Evolutionary conservation across 2,329 filamentous ascomycete species (phyloP).

Genomic region (Teratosphaeria epicoccoides): DNA sequence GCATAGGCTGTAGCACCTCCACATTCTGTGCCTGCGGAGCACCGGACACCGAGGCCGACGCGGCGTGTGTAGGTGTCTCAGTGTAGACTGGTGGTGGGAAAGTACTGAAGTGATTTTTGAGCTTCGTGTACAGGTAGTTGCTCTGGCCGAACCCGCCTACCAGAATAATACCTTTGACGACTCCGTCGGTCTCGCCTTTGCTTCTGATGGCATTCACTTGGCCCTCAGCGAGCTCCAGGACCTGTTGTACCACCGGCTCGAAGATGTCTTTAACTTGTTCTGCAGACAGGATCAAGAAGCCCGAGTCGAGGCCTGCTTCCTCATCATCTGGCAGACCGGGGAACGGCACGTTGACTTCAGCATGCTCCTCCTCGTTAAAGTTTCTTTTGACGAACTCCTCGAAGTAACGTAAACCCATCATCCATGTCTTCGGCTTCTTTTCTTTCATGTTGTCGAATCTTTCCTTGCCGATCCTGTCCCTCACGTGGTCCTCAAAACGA

Average conservation of each 20-base stretch:
- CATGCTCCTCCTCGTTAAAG: slow-evolving; percentile 58
- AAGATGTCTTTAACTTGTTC: slow-evolving; percentile 54
- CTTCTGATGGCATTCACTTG: slow-evolving; percentile 33
- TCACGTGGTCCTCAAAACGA: slow-evolving; percentile 67
- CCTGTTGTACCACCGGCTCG: slow-evolving; percentile 58
- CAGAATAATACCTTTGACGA: slow-evolving; percentile 57
- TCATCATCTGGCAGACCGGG: slow-evolving; percentile 68
- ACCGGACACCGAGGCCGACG: slow-evolving; percentile 1
- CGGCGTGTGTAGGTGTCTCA: slow-evolving; percentile 55
- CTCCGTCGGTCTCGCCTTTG: slow-evolving; percentile 23
- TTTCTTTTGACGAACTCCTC: slow-evolving; percentile 79
- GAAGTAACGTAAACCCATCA: slow-evolving; percentile 61
- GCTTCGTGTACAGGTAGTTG: slow-evolving; percentile 55
- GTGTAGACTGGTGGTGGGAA: slow-evolving; percentile 49
- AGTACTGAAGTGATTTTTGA: slow-evolving; percentile 56
- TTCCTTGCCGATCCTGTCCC: slow-evolving; percentile 53
- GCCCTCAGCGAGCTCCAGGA: slow-evolving; percentile 44
- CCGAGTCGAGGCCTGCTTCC: slow-evolving; percentile 61
- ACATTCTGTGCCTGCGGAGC: slow-evolving; percentile 40
- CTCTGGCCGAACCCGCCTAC: slow-evolving; percentile 75
- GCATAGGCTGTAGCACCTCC: slow-evolving; percentile 71
- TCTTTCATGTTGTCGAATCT: slow-evolving; percentile 62
- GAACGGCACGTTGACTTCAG: slow-evolving; percentile 66
- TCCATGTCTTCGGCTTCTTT: slow-evolving; percentile 71
- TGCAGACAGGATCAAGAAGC: slow-evolving; percentile 64